Conservation (phyloP, 78 protist species). For the Protostelium mycophagum region DNA sequence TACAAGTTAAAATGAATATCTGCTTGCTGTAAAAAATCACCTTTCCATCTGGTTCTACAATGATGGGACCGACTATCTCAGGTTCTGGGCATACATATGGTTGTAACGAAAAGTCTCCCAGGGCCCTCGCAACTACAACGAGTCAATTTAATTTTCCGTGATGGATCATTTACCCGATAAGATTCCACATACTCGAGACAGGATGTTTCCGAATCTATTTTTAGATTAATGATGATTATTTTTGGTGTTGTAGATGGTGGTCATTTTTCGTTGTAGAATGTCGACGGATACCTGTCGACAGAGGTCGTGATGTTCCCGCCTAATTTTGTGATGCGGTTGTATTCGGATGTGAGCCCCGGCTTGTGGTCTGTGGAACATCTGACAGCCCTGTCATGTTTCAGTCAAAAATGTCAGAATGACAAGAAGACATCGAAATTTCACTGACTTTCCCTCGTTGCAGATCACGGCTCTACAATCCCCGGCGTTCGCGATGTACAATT, state of each 20-base stretch:
- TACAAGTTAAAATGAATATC: not conserved
- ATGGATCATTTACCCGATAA: slow-evolving; percentile 58
- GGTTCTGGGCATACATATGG: slow-evolving; percentile 66
- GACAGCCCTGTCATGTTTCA: slow-evolving; percentile 45
- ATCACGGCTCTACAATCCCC: slow-evolving; percentile 80
- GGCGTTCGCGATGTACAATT: slow-evolving; percentile 63
- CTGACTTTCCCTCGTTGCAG: not conserved
- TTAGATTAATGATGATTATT: too few relatives aligned
- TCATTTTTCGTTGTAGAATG: too few relatives aligned
- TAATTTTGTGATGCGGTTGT: slow-evolving; percentile 29
- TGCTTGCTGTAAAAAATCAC: slow-evolving; percentile 6
- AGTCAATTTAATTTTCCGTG: not conserved
- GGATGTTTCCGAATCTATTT: not conserved
- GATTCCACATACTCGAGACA: not conserved
- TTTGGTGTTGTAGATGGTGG: too few relatives aligned
- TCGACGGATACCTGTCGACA: too few relatives aligned
- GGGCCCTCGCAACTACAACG: slow-evolving; percentile 64
- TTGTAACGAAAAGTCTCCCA: slow-evolving; percentile 65
- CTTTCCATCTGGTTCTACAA: slow-evolving; percentile 40
- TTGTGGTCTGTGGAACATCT: slow-evolving; percentile 66
- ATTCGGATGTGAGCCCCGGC: slow-evolving; percentile 60
- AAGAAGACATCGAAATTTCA: too few relatives aligned
- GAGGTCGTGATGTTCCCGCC: slow-evolving; percentile 60
- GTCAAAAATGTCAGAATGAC: too few relatives aligned
- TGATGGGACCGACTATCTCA: slow-evolving; percentile 43